Percentiles rank a stretch among this genome's conserved stretches.
These are phyloP conservation scores for Calonectria hongkongensis DNA, from an alignment of 2,329 filamentous ascomycete species.

Conservation along the genomic window DNA sequence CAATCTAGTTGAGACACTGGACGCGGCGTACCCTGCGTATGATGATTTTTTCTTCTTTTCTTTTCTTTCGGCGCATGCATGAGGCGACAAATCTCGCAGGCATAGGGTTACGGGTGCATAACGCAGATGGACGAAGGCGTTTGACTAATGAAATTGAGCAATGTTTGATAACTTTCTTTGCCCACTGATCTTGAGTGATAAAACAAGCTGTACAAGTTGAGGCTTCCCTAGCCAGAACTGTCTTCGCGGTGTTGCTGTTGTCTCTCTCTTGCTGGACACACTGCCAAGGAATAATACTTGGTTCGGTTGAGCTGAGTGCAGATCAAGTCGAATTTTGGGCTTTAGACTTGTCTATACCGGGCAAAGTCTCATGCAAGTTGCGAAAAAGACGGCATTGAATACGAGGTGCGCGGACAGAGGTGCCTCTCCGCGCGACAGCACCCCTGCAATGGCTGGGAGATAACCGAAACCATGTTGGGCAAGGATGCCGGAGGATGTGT, in stretches of 20 bases:
- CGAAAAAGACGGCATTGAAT: constrained; percentile 2
- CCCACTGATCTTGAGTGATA: not conserved
- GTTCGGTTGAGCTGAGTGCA: not conserved
- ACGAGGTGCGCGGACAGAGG: not conserved
- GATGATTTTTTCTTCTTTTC: constrained; percentile 33
- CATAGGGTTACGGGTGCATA: constrained; percentile 9
- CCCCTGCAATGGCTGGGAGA: not conserved
- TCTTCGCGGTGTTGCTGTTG: not conserved
- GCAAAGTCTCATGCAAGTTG: constrained; percentile 3
- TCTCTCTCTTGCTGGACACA: not conserved
- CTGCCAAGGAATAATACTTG: not conserved
- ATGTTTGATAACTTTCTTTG: not conserved
- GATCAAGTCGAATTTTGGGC: not conserved
- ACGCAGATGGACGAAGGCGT: constrained; percentile 33
- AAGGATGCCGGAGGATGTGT: not conserved
- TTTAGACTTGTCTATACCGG: not conserved
- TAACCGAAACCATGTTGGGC: constrained; percentile 3
- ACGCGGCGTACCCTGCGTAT: constrained; percentile 39
- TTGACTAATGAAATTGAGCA: not conserved
- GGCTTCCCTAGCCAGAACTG: not conserved
- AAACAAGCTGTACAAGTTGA: not conserved
- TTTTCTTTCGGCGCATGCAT: constrained; percentile 28
- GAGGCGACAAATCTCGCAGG: constrained; percentile 13
- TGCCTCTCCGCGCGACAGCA: not conserved
- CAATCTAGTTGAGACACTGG: constrained; percentile 25